These are phyloP conservation scores for Bidens hawaiensis DNA, from an alignment of 140 eudicot species.

Conservation along the genomic window DNA sequence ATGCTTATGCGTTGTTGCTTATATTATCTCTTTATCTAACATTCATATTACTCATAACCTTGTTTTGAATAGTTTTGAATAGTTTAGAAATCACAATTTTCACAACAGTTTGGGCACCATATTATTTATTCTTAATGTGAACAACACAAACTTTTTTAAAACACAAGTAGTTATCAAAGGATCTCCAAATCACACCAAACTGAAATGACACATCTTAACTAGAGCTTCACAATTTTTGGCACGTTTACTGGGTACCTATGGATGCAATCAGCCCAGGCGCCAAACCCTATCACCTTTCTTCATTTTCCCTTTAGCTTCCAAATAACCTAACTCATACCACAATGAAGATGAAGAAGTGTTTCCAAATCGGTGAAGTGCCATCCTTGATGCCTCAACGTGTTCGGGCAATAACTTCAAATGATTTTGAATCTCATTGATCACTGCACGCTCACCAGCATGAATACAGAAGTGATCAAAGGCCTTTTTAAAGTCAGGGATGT, in stretches of 20 bases:
- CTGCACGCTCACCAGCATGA: conserved; percentile 43
- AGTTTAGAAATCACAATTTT: too few relatives aligned
- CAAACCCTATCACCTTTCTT: conserved; percentile 44
- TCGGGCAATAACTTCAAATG: conserved; percentile 25
- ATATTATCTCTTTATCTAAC: too few relatives aligned
- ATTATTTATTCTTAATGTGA: too few relatives aligned
- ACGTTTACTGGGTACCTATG: conserved; percentile 26
- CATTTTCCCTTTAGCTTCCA: conserved; percentile 45
- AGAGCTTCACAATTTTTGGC: conserved; percentile 19
- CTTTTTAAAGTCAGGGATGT: conserved; percentile 38
- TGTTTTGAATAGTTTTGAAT: too few relatives aligned
- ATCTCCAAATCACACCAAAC: background rate
- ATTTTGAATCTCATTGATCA: conserved; percentile 44
- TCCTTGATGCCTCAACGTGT: conserved; percentile 43
- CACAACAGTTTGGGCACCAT: too few relatives aligned
- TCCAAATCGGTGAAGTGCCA: conserved; percentile 42
- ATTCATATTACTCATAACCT: too few relatives aligned
- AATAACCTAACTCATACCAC: conserved; percentile 40
- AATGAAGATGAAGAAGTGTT: conserved; percentile 44
- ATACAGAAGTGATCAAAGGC: conserved; percentile 47
- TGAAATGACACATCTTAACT: background rate
- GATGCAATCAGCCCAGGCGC: conserved; percentile 47
- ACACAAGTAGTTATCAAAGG: background rate
- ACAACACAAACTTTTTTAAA: too few relatives aligned
- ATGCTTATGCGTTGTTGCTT: too few relatives aligned